Percentiles rank a stretch among this genome's conserved stretches.
phyloP scores from a whole-genome alignment of 805 yeast species.

The Cyberlindnera maclurae region DNA sequence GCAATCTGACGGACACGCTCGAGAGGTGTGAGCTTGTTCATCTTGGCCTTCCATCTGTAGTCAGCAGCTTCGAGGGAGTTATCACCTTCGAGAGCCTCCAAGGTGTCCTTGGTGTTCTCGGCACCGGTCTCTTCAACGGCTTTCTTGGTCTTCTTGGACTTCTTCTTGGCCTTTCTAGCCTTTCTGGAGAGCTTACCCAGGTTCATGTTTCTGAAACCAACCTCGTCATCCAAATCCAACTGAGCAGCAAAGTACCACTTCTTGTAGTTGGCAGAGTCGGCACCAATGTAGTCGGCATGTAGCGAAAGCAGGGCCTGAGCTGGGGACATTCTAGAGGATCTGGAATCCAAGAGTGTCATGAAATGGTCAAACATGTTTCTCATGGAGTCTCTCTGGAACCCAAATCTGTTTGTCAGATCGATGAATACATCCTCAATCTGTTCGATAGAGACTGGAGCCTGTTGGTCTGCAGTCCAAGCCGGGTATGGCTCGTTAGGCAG shows the following conservation, averaged over 20 bases:
- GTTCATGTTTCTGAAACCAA: constrained; percentile 77
- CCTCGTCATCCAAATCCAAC: constrained; percentile 75
- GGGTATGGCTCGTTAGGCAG: constrained; percentile 92
- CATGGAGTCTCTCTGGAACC: constrained; percentile 91
- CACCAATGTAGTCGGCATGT: constrained; percentile 86
- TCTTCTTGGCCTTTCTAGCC: constrained; percentile 75
- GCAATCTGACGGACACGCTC: constrained; percentile 78
- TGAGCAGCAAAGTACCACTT: constrained; percentile 90
- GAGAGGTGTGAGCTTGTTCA: constrained; percentile 65
- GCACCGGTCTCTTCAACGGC: constrained; percentile 57
- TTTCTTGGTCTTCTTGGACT: constrained; percentile 68
- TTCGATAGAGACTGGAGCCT: constrained; percentile 77
- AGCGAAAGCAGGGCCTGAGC: constrained; percentile 76
- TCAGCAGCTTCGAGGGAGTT: constrained; percentile 79
- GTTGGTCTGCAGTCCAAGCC: constrained; percentile 97
- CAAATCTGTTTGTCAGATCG: constrained; percentile 75
- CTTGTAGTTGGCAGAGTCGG: constrained; percentile 77
- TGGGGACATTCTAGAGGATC: constrained; percentile 85
- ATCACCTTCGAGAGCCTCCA: constrained; percentile 71
- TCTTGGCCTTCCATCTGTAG: constrained; percentile 75
- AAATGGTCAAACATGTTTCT: constrained; percentile 86
- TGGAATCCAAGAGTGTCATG: constrained; percentile 75
- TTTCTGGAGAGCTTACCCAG: constrained; percentile 70
- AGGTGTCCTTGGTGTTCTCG: constrained; percentile 51
- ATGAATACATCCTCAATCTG: constrained; percentile 84